Conservation (phyloP, 257 asterid genomes). For the Fraxinus pennsylvanica region DNA sequence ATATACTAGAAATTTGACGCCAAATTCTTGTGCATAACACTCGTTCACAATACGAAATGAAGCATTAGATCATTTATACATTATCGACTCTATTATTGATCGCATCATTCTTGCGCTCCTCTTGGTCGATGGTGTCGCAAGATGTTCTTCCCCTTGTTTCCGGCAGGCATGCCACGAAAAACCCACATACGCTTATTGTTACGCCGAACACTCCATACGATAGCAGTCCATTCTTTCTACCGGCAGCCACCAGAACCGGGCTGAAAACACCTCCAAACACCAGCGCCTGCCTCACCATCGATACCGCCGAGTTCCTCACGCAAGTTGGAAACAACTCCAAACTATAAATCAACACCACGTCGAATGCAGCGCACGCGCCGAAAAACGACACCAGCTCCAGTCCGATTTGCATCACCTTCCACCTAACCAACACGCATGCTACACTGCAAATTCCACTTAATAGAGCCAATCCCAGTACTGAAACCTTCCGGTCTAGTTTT, state of each 20-base stretch:
- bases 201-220: constrained; percentile 67
- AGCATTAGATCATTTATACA: neutral
- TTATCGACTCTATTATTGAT: neutral
- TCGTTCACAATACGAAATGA: too few relatives aligned
- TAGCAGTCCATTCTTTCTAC: constrained; percentile 39
- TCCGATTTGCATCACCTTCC: constrained; percentile 37
- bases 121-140: constrained; percentile 62
- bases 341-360: constrained; percentile 47
- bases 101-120: constrained; percentile 33
- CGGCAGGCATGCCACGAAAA: constrained; percentile 53
- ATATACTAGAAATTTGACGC: too few relatives aligned
- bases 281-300: constrained; percentile 70
- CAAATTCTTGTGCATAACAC: too few relatives aligned
- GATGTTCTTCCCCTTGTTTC: constrained; percentile 56
- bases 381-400: constrained; percentile 59
- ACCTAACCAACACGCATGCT: constrained; percentile 34
- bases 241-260: constrained; percentile 57
- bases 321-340: constrained; percentile 77
- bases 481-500: constrained; percentile 37
- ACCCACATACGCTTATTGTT: constrained; percentile 32
- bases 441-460: constrained; percentile 60
- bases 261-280: constrained; percentile 55
- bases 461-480: constrained; percentile 35
- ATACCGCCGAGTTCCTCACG: constrained; percentile 70
- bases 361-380: constrained; percentile 52